Evolutionary conservation across 1,139 yeast species (phyloP), one percentile per base, ranked within the genome.

Genomic region (Suhomyces taliae): DNA sequence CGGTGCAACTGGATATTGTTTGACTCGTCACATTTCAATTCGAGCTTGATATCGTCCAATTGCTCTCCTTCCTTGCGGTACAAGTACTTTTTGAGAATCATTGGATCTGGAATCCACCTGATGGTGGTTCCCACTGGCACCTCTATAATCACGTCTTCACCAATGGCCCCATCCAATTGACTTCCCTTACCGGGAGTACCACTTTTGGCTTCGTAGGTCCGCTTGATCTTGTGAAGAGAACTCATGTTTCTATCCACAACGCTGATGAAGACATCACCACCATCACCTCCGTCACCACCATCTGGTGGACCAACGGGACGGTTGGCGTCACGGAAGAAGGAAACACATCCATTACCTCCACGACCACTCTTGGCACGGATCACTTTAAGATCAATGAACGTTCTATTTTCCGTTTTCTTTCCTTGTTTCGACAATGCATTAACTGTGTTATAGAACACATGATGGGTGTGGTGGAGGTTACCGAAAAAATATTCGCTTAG

Each of bases 281-380:
- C 99, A 51, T 76, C 72, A 6, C 99, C 99, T 26, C 99, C 99
- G 66, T 93, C 98, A 12, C 99, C 99, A 26, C 99, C 99, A 65
- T 91, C 96, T 0, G 99, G 96, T 0, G 99, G 98, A 0, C 99
- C 99, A 15, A 78, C 76, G 0, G 96, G 78, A 38, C 89, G 71
- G 44, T 90, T 88, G 2, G 96, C 89, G 57, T 90, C 98, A 51
- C 96, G 72, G 53, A 86, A 79, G 64, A 93, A 93, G 0, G 97
- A 86, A 0, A 90, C 86, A 41, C 82, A 77, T 7, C 99, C 99
- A 61, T 85, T 78, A 1, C 99, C 99, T 29, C 99, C 99, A 41
- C 72, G 74, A 0, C 99, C 99, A 39, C 95, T 83, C 9, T 69
- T 67, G n/a, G 88, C 71, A 47, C 81, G 78, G 6, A 90, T 75